These are phyloP conservation scores for Phytophthora megakarya DNA, from an alignment of 352 stramenopile genomes.

Conservation along the genomic window DNA sequence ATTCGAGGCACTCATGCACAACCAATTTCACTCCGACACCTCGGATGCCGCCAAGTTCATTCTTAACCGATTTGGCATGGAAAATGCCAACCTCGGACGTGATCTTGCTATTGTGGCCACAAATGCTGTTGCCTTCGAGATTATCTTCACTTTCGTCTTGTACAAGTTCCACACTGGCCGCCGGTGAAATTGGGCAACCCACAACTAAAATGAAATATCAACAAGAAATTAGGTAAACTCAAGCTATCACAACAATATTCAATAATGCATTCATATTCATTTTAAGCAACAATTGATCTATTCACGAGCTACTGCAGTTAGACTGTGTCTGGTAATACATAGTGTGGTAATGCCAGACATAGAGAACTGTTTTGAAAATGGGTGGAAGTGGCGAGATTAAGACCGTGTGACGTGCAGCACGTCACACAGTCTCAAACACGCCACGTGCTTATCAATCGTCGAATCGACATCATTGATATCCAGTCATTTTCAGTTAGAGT, in stretches of 20 bases:
- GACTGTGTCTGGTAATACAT: no score
- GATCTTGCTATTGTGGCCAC: slow-evolving; percentile 54
- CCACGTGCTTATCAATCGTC: no score
- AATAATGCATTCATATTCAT: no score
- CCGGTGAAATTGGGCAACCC: slow-evolving; percentile 4
- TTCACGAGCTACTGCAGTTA: no score
- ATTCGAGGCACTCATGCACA: slow-evolving; percentile 80
- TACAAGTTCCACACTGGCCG: slow-evolving; percentile 35
- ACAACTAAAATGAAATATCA: neutral
- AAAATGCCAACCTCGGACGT: slow-evolving; percentile 42
- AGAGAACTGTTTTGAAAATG: no score
- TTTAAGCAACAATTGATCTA: no score
- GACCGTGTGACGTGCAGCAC: no score
- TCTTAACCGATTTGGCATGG: slow-evolving; percentile 50
- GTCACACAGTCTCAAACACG: no score
- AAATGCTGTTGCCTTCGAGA: slow-evolving; percentile 50
- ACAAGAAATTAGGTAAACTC: neutral
- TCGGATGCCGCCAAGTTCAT: slow-evolving; percentile 24
- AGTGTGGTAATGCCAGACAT: no score
- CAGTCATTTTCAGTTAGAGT: no score
- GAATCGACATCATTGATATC: no score
- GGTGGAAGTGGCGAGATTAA: no score
- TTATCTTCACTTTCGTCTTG: slow-evolving; percentile 47
- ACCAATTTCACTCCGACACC: slow-evolving; percentile 56
- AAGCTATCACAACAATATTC: neutral